Base-by-base conservation (phyloP, 768 basidiomycete species). In the Rhodocollybia butyracea region DNA sequence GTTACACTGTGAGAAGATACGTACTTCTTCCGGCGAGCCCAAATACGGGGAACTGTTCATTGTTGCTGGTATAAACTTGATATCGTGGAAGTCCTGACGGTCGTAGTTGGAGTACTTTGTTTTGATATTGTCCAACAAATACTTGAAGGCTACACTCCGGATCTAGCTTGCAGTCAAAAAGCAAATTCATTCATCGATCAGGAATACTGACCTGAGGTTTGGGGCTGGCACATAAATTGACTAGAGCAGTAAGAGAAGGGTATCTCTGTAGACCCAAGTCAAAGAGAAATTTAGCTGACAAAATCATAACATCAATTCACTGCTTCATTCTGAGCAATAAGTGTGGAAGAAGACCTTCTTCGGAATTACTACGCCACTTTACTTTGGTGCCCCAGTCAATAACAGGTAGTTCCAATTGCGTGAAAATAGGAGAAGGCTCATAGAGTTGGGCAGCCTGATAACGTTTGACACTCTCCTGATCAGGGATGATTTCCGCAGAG, bases 321-420 rank as follows among this genome's bases (percentile, higher is more conserved):
- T n/a, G n/a, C n/a, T n/a, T n/a, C n/a, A 26, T 26, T 17, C 5
- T 8, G 8, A 22, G 21, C 6, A 34, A 42, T 3, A 1, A 12
- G 27, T n/a, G 3, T 19, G 12, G 10, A 34, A 4, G 46, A 71
- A 31, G 38, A 89, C 94, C 93, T 86, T 97, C 95, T 27, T 94
- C 92, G 0, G 93, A 93, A 10, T 79, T 81, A 4, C 76, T 69
- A 56, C 81, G 80, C 96, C 96, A 99, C 66, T 88, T 94, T 1
- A 73, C 72, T 56, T 84, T 75, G 26, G 74, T 75, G 1, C 89
- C 88, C 96, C 96, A 99, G 61, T 94, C 92, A 40, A 98, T 76
- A 2, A 97, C 66, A 3, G 95, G 93, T 22, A 98, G 70, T 7
- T 82, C 81, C 5, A 98, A 72, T 46, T 81, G 76, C 13, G 91